Conservation (phyloP, 164 flowering plant species). For the Vitis rupestris region DNA sequence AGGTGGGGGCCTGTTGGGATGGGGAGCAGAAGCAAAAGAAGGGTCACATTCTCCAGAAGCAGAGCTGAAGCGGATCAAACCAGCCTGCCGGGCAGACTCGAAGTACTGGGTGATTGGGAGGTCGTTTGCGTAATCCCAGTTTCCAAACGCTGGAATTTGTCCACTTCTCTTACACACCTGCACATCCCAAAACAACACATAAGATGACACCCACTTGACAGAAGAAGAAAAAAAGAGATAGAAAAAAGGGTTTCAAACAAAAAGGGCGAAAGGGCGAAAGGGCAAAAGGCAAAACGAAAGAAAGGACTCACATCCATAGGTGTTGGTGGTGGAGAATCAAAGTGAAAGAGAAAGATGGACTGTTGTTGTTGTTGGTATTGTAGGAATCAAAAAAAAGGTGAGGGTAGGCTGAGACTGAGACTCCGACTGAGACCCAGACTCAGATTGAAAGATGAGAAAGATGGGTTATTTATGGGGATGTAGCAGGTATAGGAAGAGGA, state of each 20-base stretch:
- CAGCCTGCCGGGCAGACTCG: constrained; percentile 60
- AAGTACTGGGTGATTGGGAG: constrained; percentile 69
- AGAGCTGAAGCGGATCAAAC: constrained; percentile 45
- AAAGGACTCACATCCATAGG: constrained; percentile 1
- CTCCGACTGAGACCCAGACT: no score
- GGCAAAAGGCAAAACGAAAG: background rate
- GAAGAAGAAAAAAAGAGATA: background rate
- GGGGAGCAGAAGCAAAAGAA: constrained; percentile 3
- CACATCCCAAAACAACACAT: background rate
- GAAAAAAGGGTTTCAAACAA: background rate
- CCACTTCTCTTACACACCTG: constrained; percentile 36
- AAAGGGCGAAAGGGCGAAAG: background rate
- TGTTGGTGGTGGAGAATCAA: constrained; percentile 3
- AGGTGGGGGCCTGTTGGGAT: background rate
- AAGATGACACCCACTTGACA: background rate
- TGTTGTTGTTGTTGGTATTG: no score
- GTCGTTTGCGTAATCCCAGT: constrained; percentile 58
- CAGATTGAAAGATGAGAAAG: no score
- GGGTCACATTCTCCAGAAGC: constrained; percentile 36
- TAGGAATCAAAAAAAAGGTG: no score
- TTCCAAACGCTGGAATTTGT: constrained; percentile 66
- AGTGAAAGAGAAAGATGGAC: background rate
- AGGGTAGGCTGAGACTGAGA: no score
- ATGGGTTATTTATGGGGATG: no score
- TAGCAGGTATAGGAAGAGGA: no score